Base-by-base conservation (phyloP, 2,329 filamentous ascomycete genomes). In the Knufia petricola region DNA sequence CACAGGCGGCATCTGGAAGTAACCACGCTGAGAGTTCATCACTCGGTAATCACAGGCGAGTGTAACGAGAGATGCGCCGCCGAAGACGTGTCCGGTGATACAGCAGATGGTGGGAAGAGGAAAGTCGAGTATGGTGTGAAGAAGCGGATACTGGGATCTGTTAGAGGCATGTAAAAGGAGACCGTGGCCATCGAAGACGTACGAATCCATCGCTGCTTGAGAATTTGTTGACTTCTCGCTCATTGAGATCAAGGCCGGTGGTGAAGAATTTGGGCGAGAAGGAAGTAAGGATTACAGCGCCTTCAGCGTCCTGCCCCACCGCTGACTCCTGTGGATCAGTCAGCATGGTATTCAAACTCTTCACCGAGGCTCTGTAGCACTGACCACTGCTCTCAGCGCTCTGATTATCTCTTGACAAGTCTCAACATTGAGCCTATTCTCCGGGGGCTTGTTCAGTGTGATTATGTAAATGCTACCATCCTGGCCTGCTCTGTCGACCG, bases 181-280 rank as follows among this genome's bases (percentile, higher is more conserved):
- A 15, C 20, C 8, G 24, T 39, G 1, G 68, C n/a, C n/a, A n/a
- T n/a, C n/a, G 68, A 24, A 66, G 64, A 17, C 72, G 59, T 4
- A 72, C 61, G 43, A 79, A 82, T 19, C 67, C 70, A 56, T 73
- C 77, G 15, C 69, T 69, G 21, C 81, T 78, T 61, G 70, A 77
- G 45, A 71, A 72, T 21, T 72, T 70, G 52, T 71, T 73, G 9
- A 64, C 66, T 37, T 70, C 67, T 6, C 60, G 55, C 53, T 73
- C 69, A 34, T 72, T 69, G 1, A 73, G 58, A 24, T 73, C 70
- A 13, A 73, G 59, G 2, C 69, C 69, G 50, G 69, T 72, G 34
- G 32, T 28, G 46, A 49, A 30, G 45, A 55, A 55, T 37, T 57
- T 56, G 13, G 34, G 36, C 60, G 75, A 70, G 36, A 65, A 70